Conservation (phyloP, 192 early-diverging fungal species). For the Coemansia sp. region DNA sequence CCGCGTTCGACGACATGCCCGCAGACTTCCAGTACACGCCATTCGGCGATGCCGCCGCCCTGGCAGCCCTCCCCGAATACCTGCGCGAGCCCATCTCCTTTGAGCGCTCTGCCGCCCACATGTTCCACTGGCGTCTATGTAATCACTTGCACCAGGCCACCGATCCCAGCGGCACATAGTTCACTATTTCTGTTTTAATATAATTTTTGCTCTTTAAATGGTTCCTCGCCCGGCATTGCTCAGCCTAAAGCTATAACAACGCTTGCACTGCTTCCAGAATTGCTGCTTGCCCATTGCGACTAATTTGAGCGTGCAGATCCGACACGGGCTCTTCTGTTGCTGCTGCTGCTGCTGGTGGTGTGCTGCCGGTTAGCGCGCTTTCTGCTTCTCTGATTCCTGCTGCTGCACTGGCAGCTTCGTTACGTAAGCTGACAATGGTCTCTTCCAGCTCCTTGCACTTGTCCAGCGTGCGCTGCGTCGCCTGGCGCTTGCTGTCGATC, state of each 20-base stretch:
- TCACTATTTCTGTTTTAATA: neutral
- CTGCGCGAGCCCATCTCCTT: conserved; percentile 47
- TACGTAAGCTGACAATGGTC: conserved; percentile 17
- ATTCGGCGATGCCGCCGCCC: conserved; percentile 10
- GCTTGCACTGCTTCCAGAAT: too few relatives aligned
- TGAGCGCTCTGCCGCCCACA: conserved; percentile 28
- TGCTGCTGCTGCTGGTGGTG: neutral
- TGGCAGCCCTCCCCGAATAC: conserved; percentile 34
- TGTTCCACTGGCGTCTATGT: conserved; percentile 54
- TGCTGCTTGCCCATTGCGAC: too few relatives aligned
- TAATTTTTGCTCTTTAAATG: neutral
- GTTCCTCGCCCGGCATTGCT: too few relatives aligned
- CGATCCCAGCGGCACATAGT: neutral
- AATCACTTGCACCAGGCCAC: conserved; percentile 27
- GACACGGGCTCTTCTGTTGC: neutral
- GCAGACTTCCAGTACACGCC: conserved; percentile 50
- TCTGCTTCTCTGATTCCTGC: conserved; percentile 8
- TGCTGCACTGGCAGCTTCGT: conserved; percentile 16
- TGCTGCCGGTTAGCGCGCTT: neutral
- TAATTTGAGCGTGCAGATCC: neutral
- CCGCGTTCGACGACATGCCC: conserved; percentile 41
- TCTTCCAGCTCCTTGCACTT: conserved; percentile 30
- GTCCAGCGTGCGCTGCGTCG: conserved; percentile 15
- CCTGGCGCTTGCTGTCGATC: conserved; percentile 45
- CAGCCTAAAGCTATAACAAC: too few relatives aligned